Conservation (phyloP, 192 early-diverging fungal genomes). For the Allomyces macrogynus region DNA sequence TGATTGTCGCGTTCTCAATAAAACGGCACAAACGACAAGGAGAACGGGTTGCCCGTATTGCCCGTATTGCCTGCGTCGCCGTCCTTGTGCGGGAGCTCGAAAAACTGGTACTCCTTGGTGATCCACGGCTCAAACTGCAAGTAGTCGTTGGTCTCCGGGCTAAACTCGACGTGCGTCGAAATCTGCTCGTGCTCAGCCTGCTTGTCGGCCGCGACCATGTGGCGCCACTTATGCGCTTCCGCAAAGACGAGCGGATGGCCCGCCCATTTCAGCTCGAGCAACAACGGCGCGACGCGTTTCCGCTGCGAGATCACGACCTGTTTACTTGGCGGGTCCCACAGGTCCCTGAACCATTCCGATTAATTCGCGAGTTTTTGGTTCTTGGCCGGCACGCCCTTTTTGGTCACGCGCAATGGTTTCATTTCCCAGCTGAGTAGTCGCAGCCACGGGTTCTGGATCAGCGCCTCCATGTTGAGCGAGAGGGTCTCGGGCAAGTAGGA, state of each 20-base stretch:
- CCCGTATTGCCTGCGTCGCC: constrained; percentile 57
- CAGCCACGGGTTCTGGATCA: constrained; percentile 56
- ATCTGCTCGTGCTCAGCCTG: background rate
- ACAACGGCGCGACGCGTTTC: constrained; percentile 53
- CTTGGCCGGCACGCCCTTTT: constrained; percentile 10
- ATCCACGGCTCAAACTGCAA: constrained; percentile 8
- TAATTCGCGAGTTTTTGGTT: constrained; percentile 25
- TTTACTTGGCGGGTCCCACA: constrained; percentile 37
- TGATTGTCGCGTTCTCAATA: constrained; percentile 65
- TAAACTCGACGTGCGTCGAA: background rate
- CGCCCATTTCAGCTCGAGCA: constrained; percentile 66
- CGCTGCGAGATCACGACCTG: constrained; percentile 45
- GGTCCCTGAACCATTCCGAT: constrained; percentile 65
- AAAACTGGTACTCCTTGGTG: background rate
- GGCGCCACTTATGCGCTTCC: constrained; percentile 49
- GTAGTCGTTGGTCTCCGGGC: constrained; percentile 22
- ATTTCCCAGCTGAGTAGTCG: constrained; percentile 53
- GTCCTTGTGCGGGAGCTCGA: constrained; percentile 57
- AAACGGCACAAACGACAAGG: constrained; percentile 53
- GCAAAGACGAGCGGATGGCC: constrained; percentile 59
- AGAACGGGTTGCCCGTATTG: constrained; percentile 67
- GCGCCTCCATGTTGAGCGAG: constrained; percentile 4
- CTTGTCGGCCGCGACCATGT: background rate
- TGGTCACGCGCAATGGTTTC: constrained; percentile 22
- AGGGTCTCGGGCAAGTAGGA: background rate